Evolutionary conservation across 768 basidiomycete species (phyloP).

Genomic region (Amanita pallidorosea): DNA sequence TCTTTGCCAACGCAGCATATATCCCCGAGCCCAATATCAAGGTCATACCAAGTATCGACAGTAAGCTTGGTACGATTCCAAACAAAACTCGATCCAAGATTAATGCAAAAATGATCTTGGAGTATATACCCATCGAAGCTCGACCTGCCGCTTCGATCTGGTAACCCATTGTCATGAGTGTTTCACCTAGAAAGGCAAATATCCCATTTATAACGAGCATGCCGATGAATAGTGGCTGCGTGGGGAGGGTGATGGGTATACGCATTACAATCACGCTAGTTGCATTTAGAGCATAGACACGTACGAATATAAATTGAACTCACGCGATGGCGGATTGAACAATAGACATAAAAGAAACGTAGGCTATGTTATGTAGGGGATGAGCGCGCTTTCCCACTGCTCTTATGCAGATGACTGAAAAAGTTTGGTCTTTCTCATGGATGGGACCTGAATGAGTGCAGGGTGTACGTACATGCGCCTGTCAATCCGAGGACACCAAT

Average conservation of each 20-base stretch:
- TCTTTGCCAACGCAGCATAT: no score
- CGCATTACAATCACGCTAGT: conserved; percentile 31
- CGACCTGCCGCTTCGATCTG: conserved; percentile 54
- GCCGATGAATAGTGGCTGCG: conserved; percentile 27
- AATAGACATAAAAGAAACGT: conserved; percentile 51
- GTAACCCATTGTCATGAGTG: conserved; percentile 30
- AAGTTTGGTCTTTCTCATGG: background rate
- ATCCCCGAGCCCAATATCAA: no score
- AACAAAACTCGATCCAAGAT: background rate
- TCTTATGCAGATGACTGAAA: conserved; percentile 13
- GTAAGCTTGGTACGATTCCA: background rate
- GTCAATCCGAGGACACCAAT: conserved; percentile 54
- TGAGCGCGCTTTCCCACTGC: conserved; percentile 20
- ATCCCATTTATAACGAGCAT: conserved; percentile 40
- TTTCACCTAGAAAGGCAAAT: conserved; percentile 43
- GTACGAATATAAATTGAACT: background rate
- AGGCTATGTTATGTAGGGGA: conserved; percentile 59
- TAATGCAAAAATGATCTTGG: conserved; percentile 9
- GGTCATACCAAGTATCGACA: conserved; percentile 3
- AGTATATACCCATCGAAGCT: conserved; percentile 45
- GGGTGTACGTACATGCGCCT: conserved; percentile 47
- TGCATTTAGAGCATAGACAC: background rate
- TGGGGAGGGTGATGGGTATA: conserved; percentile 35
- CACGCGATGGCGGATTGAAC: conserved; percentile 24
- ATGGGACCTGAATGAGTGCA: background rate